Evolutionary conservation across 106 monocot genomes (phyloP).

Genomic region (Narthecium ossifragum): DNA sequence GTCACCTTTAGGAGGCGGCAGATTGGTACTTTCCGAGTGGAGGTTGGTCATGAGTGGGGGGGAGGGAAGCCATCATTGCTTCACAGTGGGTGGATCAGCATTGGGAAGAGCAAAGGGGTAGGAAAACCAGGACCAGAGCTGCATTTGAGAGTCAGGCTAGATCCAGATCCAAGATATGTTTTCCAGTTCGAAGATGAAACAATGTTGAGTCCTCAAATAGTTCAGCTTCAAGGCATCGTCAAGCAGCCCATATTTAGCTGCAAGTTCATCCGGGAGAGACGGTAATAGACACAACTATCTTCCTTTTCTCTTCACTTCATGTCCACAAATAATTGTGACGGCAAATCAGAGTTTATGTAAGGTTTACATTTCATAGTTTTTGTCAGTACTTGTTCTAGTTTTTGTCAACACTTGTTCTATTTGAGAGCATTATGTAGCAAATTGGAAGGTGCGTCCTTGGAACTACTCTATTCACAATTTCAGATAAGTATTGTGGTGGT

Average conservation of each 20-base stretch:
- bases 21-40: slow-evolving; percentile 56
- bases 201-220: slow-evolving; percentile 62
- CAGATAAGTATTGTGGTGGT: too few species aligned
- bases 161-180: slow-evolving; percentile 81
- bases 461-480: too few species aligned
- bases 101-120: slow-evolving; percentile 39
- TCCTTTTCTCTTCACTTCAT: not conserved
- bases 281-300: slow-evolving; percentile 18
- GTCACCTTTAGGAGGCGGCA: slow-evolving; percentile 36
- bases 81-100: slow-evolving; percentile 74
- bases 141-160: slow-evolving; percentile 73
- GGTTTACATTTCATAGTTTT: too few species aligned
- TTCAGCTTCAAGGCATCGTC: slow-evolving; percentile 53
- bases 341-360: too few species aligned
- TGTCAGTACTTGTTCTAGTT: too few species aligned
- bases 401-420: too few species aligned
- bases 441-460: too few species aligned
- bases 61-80: slow-evolving; percentile 52
- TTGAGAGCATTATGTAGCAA: too few species aligned
- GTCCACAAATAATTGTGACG: too few species aligned
- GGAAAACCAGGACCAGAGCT: slow-evolving; percentile 37
- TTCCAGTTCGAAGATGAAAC: slow-evolving; percentile 81
- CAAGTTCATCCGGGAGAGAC: slow-evolving; percentile 61
- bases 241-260: slow-evolving; percentile 88
- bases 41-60: slow-evolving; percentile 48